Evolutionary conservation across 2,329 filamentous ascomycete genomes (phyloP).

Genomic region (Kalaharituber pfeilii): DNA sequence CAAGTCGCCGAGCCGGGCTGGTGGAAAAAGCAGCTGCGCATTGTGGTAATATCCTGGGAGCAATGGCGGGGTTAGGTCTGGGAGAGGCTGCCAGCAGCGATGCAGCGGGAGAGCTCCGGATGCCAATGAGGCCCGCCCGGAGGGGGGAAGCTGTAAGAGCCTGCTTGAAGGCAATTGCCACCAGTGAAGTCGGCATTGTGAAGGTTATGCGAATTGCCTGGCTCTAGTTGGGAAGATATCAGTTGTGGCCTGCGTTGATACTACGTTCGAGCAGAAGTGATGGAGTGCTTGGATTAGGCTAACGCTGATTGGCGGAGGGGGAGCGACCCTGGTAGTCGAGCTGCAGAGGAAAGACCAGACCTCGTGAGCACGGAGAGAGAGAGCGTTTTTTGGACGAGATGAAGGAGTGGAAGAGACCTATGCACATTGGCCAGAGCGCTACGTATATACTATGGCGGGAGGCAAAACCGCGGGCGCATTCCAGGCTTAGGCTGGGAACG

Average conservation of each 20-base stretch:
- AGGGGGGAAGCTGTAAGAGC: slow-evolving; percentile 24
- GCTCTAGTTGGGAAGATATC: slow-evolving; percentile 20
- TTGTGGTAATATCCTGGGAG: slow-evolving; percentile 34
- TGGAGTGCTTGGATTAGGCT: not conserved
- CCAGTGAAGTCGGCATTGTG: slow-evolving; percentile 7
- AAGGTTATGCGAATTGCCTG: slow-evolving; percentile 10
- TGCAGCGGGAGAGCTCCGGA: slow-evolving; percentile 2
- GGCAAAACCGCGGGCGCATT: too few species aligned
- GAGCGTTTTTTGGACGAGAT: too few species aligned
- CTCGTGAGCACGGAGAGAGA: too few species aligned
- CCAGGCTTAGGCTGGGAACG: too few species aligned
- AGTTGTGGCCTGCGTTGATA: not conserved
- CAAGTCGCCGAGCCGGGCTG: slow-evolving; percentile 27
- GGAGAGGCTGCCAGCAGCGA: slow-evolving; percentile 10
- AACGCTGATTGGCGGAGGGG: not conserved
- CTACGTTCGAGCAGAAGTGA: too few species aligned
- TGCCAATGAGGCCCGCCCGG: slow-evolving; percentile 6
- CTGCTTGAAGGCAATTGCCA: slow-evolving; percentile 6
- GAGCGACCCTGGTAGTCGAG: too few species aligned
- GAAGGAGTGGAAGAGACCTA: too few species aligned
- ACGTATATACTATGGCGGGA: too few species aligned
- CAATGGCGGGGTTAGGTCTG: slow-evolving; percentile 22
- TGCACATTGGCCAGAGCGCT: too few species aligned
- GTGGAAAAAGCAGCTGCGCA: slow-evolving; percentile 37
- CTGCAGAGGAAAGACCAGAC: too few species aligned